Conservation (phyloP, 495 filamentous ascomycete species). For the Penicillium angulare region DNA sequence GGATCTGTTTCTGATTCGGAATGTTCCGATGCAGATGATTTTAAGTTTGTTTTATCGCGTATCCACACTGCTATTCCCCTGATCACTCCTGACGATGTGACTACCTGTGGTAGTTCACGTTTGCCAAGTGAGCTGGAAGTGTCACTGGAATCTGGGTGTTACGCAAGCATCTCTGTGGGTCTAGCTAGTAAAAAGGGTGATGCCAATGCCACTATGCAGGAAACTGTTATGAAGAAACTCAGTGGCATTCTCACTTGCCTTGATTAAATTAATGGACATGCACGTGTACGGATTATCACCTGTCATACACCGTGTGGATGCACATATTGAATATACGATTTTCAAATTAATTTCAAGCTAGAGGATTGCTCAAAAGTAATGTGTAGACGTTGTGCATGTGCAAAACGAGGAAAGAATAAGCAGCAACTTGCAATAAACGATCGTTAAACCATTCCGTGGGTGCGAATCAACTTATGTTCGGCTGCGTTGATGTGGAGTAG, state of each 20-base stretch:
- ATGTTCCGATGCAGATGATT: slow-evolving; percentile 48
- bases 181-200: slow-evolving; percentile 56
- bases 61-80: slow-evolving; percentile 51
- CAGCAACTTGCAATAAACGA: too few species aligned
- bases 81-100: slow-evolving; percentile 52
- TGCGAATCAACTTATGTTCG: too few species aligned
- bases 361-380: too few species aligned
- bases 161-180: slow-evolving; percentile 62
- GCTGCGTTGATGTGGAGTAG: too few species aligned
- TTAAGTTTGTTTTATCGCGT: slow-evolving; percentile 60
- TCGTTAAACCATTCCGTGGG: too few species aligned
- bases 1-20: slow-evolving; percentile 41
- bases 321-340: too few species aligned
- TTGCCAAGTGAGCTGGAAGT: slow-evolving; percentile 58
- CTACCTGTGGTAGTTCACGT: slow-evolving; percentile 52
- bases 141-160: slow-evolving; percentile 49
- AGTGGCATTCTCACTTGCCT: slow-evolving; percentile 45
- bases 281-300: background rate
- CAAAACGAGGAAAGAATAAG: too few species aligned
- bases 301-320: background rate
- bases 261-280: slow-evolving; percentile 4
- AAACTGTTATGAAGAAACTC: slow-evolving; percentile 54
- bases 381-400: too few species aligned
- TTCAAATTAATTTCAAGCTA: too few species aligned
- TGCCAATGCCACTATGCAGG: slow-evolving; percentile 54